Evolutionary conservation across 2,329 filamentous ascomycete species (phyloP), one percentile per base, ranked within the genome.

Genomic region (Botrytis byssoidea): DNA sequence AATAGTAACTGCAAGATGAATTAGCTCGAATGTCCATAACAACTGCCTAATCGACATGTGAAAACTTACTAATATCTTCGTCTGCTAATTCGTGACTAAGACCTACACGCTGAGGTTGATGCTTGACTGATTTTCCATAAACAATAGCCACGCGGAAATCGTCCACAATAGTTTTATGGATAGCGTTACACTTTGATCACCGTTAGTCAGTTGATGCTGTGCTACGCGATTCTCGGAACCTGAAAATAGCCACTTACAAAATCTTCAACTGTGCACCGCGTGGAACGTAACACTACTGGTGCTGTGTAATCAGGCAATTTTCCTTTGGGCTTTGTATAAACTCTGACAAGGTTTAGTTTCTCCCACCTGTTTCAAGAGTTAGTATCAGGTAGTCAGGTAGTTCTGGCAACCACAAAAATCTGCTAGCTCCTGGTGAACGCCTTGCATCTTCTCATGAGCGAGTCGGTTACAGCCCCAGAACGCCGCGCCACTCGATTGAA

Each of bases 261-360:
- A 82, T 98, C 96, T 84, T 99, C 96, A 63, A 99, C 91, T 2
- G 95, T 98, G 83, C 92, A 97, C 78, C 91, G 91, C 70, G 87
- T 90, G 77, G 92, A 89, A 80, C 93, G 91, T 77, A 99, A 86
- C 79, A 99, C 96, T 55, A 99, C 96, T 69, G 96, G 96, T 70
- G 92, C 86, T 74, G 91, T 90, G 84, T 99, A 99, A 83, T 99
- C 96, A 25, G 96, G 96, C 83, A 94, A 87, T 83, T 91, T 94
- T 76, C 96, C 96, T 86, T 99, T 98, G 75, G 96, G 96, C 85
- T 99, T 99, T 74, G 96, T 99, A 85, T 99, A 99, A 64, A 99
- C 92, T 79, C 96, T 90, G 79, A 93, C 91, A 75, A 99, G 88
- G 80, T 92, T 93, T 79, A 99, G 88, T 84, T 97, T 97, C 73